Percentiles rank a stretch among this genome's conserved stretches.
These are phyloP conservation scores for Fusarium coffeatum DNA, from an alignment of 2,329 filamentous ascomycete species.

Conservation along the genomic window DNA sequence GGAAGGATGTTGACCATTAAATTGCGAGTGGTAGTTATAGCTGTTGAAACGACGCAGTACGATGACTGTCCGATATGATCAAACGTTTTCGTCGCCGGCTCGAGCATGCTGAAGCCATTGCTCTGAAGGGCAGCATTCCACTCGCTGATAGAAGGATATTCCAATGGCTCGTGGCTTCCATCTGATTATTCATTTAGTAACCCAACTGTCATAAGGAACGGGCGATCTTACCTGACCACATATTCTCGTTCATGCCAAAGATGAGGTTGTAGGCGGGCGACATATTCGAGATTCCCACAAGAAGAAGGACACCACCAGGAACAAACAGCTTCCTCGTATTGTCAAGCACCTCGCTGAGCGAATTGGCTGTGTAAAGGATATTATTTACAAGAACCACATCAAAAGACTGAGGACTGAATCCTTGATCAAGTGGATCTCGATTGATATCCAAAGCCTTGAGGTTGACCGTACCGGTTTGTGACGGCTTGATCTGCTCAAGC, in stretches of 20 bases:
- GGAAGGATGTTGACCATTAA: constrained; percentile 7
- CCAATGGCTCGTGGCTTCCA: not conserved
- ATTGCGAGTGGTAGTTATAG: accelerated
- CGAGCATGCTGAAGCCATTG: constrained; percentile 16
- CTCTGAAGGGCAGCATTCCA: not conserved
- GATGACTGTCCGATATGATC: constrained; percentile 18
- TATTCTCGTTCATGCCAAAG: constrained; percentile 19
- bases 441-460: constrained; percentile 19
- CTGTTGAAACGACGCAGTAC: constrained; percentile 16
- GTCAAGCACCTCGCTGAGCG: not conserved
- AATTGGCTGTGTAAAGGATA: not conserved
- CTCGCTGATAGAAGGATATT: not conserved
- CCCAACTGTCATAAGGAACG: accelerated
- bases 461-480: not conserved
- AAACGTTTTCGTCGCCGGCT: constrained; percentile 28
- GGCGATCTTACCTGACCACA: constrained; percentile 16
- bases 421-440: constrained; percentile 2
- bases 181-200: not conserved
- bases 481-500: not conserved
- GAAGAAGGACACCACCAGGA: not conserved
- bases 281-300: constrained; percentile 20
- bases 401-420: not conserved
- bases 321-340: constrained; percentile 3
- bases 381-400: constrained; percentile 18
- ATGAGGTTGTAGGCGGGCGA: constrained; percentile 24